Evolutionary conservation across 2,329 filamentous ascomycete genomes (phyloP), one percentile per base, ranked within the genome.

Genomic region (Fusarium lyarnte): DNA sequence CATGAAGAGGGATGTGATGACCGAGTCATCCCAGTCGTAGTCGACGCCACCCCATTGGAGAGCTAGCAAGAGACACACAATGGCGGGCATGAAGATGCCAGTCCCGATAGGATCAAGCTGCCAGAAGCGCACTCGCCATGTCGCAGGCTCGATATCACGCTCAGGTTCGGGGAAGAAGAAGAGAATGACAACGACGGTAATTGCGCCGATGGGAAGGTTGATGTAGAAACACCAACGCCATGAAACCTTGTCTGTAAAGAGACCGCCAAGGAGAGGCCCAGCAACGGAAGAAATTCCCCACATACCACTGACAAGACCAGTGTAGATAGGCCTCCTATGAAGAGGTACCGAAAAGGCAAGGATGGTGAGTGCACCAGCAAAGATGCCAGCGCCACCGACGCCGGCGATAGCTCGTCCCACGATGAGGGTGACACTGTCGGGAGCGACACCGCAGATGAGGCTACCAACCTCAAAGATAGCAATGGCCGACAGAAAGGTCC

Each of bases 61-160:
- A n/a, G 85, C 85, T 1, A 88, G 79, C 0, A 88, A 74, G 23
- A 87, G 79, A 68, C 84, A 87, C 25, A 87, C 77, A 12, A 86
- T 79, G 19, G 82, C 76, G 1, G 79, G 79, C 73, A 79, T 76
- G 35, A 82, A 80, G 8, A 82, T 71, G 19, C 66, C 62, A 6
- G 78, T 79, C 14, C 80, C 80, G 10, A 81, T 66, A 23, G 78
- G 77, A 52, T 81, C 80, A 5, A 80, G 70, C 39, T 78, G 74
- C 65, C 72, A 69, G 49, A 79, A 39, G 8, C 75, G 70, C 2
- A 78, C 71, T 31, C 60, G 63, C 74, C 76, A 79, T 6, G 77
- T 67, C 14, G 69, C 67, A n/a, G 68, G 68, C 63, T 73, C 68
- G 29, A 77, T 76, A 6, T 77, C 69, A 6, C 77, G 72, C 43